A percentile compares a stretch with the other conserved stretches of the same genome.
Conservation (phyloP, 352 stramenopile genomes). For the Phytopythium helicoides region DNA sequence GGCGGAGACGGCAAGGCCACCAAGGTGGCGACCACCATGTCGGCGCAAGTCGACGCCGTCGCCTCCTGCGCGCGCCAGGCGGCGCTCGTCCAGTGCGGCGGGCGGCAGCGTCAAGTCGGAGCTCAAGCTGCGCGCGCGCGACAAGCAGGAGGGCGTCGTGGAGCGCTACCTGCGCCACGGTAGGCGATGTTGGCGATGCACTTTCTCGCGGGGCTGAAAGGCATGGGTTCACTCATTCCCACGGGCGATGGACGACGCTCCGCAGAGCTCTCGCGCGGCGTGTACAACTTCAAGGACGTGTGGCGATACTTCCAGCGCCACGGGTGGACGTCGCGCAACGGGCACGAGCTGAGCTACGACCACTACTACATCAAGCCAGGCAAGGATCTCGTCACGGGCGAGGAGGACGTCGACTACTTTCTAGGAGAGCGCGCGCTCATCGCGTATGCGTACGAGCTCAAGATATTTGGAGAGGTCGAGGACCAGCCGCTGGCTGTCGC, state of each 20-base stretch:
- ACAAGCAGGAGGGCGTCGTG: slow-evolving; percentile 3
- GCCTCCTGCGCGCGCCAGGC: no score
- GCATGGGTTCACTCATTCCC: not conserved
- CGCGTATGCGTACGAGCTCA: slow-evolving; percentile 17
- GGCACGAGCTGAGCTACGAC: slow-evolving; percentile 31
- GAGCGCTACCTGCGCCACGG: slow-evolving; percentile 4
- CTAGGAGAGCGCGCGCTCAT: slow-evolving; percentile 39
- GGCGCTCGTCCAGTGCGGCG: no score
- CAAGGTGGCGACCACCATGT: no score
- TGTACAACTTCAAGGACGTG: slow-evolving; percentile 45
- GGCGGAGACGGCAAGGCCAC: no score
- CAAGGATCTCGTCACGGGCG: slow-evolving; percentile 22
- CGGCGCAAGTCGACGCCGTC: no score
- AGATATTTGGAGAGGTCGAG: slow-evolving; percentile 30
- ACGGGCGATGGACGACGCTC: not conserved
- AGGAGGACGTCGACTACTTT: slow-evolving; percentile 34
- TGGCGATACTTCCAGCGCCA: slow-evolving; percentile 25
- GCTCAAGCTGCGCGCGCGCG: not conserved
- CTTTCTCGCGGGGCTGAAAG: no score
- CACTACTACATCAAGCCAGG: slow-evolving; percentile 44
- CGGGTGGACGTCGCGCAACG: slow-evolving; percentile 19
- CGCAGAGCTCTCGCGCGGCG: slow-evolving; percentile 30
- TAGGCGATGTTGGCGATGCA: not conserved
- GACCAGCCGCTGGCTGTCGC: not conserved
- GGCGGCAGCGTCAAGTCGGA: not conserved